Base-by-base conservation (phyloP, 139 green algal species). In the Micractinium conductrix region DNA sequence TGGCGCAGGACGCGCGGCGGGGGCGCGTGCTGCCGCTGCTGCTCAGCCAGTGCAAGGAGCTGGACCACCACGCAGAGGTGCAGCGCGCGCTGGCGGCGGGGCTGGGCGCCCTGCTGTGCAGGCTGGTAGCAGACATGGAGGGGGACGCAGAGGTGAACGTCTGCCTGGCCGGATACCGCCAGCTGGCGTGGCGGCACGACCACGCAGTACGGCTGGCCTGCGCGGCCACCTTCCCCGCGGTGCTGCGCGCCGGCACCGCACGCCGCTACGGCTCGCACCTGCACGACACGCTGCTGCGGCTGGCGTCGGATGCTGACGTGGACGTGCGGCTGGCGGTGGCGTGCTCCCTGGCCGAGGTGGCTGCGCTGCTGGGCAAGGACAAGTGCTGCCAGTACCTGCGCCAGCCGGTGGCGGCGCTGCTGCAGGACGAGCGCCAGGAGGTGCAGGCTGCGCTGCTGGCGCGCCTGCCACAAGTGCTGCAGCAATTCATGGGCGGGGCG, bases 51-150 rank as follows among this genome's bases (percentile, higher is more conserved):
- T 90, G 90, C 86, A 86, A 91, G 76, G 89, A 89, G 10, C 88
- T 92, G 53, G 91, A 93, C 48, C 81, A 93, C 80, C 88, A 92
- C 37, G 70, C 84, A 9, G 73, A 84, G 21, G 81, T 95, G 81
- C 91, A 94, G 79, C 84, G 90, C 22, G 84, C 78, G 63, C 74
- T 95, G 62, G 90, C 91, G 16, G 33, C 63, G 5, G 72, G 78
- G 5, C 93, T 94, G 50, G 88, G 87, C 16, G 17, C 60, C 38
- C 67, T 94, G 19, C 62, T 92, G 33, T 58, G 40, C 10, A 85
- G 89, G 85, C 68, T 92, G 22, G 87, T 92, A 40, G 50, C 70
- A 19, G 91, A 93, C 69, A 79, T 92, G n/a, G 85, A 91, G 17
- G 76, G 78, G 12, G 89, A 93, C n/a, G 80, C 88, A 17, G 73